Evolutionary conservation across 2,329 filamentous ascomycete genomes (phyloP).

Genomic region (Fusarium staphyleae): DNA sequence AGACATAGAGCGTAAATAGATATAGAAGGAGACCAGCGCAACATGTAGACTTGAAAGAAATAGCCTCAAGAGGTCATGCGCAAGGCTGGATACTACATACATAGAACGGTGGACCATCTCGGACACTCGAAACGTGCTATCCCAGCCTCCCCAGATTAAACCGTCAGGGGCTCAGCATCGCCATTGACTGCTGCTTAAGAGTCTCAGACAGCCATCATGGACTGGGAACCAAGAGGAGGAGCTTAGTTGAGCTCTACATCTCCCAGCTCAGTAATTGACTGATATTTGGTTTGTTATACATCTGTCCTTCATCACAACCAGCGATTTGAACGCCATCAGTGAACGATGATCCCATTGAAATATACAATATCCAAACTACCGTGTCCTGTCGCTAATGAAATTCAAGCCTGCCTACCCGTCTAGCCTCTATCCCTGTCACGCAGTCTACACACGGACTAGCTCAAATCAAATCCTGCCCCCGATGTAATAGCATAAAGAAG

Average conservation of each 20-base stretch:
- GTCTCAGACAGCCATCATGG: conserved; percentile 39
- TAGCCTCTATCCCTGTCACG: conserved; percentile 1
- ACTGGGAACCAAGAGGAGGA: conserved; percentile 67
- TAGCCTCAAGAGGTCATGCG: no score
- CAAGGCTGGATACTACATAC: no score
- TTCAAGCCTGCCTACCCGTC: conserved; percentile 6
- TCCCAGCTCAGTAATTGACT: conserved; percentile 2
- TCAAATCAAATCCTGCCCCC: conserved; percentile 90
- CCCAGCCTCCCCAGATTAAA: background rate
- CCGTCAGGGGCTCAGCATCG: background rate
- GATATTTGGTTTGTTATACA: conserved; percentile 42
- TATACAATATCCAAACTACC: background rate
- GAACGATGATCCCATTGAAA: background rate
- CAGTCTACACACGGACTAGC: conserved; percentile 48
- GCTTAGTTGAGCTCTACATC: conserved; percentile 28
- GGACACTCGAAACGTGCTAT: no score
- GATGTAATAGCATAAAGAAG: conserved; percentile 88
- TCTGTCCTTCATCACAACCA: conserved; percentile 83
- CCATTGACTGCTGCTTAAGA: background rate
- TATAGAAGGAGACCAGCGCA: no score
- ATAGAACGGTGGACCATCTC: no score
- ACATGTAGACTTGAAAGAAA: no score
- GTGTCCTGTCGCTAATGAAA: conserved; percentile 30
- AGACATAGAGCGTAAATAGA: no score
- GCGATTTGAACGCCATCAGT: conserved; percentile 74